Conservation (phyloP, 2,329 filamentous ascomycete species). For the Colletotrichum costaricense region DNA sequence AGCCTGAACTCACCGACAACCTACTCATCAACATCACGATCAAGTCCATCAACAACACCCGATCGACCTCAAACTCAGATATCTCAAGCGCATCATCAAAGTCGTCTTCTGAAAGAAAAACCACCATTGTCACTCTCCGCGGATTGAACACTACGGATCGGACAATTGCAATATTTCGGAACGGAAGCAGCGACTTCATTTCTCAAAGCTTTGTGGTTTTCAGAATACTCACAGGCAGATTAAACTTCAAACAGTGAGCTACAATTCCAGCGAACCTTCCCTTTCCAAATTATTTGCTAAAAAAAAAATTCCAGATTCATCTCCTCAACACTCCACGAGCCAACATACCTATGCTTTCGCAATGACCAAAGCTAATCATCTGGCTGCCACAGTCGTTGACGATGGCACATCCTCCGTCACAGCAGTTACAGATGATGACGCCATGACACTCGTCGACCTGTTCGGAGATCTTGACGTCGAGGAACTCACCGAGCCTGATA, state of each 20-base stretch:
- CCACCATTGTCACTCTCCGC: not conserved
- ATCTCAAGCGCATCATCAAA: not conserved
- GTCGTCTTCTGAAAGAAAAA: not conserved
- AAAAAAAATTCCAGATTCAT: not conserved
- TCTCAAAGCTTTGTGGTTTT: not conserved
- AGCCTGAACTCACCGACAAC: not conserved
- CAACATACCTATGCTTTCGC: not conserved
- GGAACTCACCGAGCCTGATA: not conserved
- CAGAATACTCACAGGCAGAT: not conserved
- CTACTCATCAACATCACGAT: not conserved
- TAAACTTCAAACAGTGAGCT: not conserved
- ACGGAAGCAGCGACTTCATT: not conserved
- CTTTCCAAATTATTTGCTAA: not conserved
- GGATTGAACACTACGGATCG: not conserved
- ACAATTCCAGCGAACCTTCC: not conserved
- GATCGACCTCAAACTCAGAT: not conserved
- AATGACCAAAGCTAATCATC: slow-evolving; percentile 15
- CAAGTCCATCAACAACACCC: not conserved
- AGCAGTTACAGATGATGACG: slow-evolving; percentile 1
- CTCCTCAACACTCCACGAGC: not conserved
- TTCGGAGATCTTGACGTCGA: not conserved
- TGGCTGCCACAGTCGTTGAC: not conserved
- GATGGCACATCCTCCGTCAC: slow-evolving; percentile 14
- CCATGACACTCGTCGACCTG: slow-evolving; percentile 20
- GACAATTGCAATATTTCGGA: not conserved